Evolutionary conservation across 108 stramenopile genomes (phyloP), one percentile per base, ranked within the genome.

Genomic region (Cyclotella cryptica): DNA sequence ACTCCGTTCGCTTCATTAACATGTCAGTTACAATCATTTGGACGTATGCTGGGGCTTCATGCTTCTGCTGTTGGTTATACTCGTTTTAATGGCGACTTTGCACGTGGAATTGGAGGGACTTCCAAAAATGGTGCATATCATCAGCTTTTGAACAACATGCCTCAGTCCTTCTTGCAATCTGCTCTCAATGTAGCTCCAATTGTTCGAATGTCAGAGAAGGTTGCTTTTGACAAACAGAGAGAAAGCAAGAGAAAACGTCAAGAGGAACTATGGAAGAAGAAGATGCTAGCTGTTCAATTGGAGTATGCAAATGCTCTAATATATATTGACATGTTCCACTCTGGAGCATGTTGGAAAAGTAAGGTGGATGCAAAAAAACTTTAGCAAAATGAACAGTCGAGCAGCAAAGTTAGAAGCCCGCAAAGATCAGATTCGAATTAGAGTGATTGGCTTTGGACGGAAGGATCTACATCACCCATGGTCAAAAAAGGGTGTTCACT

Each of bases 391-490:
- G 11, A 45, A 7, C 19, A 68, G 67, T 68, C 14, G n/a, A 27
- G 26, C 67, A 27, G 67, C 51, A 24, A 68, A 51, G 27, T 51
- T 68, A n/a, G 26, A 52, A 51, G 67, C 26, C 12, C 28, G 51
- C 15, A 68, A 52, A 68, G 49, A 52, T 12, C 67, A 68, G 28
- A 68, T 68, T 35, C 22, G 51, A 30, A 68, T 68, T 13, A 7
- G 49, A 30, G 67, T 68, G 6, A 21, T 51, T 19, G 67, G 67
- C 0, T 52, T 68, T 51, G 67, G 67, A 15, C 52, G 51, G 47
- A 39, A 68, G 17, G 66, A 66, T 49, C 27, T 66, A n/a, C 66
- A 66, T 28, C 66, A 66, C 45, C 18, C 66, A 26, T 66, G 66
- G 66, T 63, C 62, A 39, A 63, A 39, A 30, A 19, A 63, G 39